These are phyloP conservation scores for Cucumis variabilis DNA, from an alignment of 331 rosid genomes.

Conservation along the genomic window DNA sequence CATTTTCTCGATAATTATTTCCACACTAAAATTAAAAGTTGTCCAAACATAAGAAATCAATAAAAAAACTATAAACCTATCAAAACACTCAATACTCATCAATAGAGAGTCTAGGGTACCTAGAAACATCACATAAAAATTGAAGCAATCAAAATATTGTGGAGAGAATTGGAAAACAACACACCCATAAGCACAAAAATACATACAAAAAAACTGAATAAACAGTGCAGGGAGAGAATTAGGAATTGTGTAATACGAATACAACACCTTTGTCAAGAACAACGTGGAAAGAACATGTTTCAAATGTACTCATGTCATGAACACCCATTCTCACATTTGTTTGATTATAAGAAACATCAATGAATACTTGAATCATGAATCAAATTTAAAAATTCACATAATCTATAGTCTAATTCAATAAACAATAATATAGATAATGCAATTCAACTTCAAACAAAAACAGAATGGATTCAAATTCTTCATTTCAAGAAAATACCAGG, in stretches of 20 bases:
- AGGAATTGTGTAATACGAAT: background rate
- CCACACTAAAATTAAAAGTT: too few relatives aligned
- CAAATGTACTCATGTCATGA: constrained; percentile 78
- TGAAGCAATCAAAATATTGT: constrained; percentile 32
- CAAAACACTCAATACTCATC: constrained; percentile 61
- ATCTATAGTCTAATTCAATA: background rate
- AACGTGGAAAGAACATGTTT: constrained; percentile 66
- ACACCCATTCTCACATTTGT: constrained; percentile 84
- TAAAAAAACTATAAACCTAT: constrained; percentile 18
- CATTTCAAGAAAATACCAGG: too few relatives aligned
- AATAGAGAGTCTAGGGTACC: constrained; percentile 92
- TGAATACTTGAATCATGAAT: background rate
- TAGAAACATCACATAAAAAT: constrained; percentile 49
- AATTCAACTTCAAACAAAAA: too few relatives aligned
- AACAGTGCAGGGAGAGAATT: background rate
- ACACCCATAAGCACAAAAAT: background rate
- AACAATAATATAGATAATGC: too few relatives aligned
- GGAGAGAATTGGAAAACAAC: background rate
- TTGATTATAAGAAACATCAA: constrained; percentile 39
- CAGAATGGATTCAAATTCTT: too few relatives aligned
- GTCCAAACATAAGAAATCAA: constrained; percentile 30
- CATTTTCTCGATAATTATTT: constrained; percentile 65
- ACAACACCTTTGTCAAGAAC: constrained; percentile 80
- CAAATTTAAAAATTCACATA: constrained; percentile 13
- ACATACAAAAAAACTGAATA: background rate